Percentiles rank a stretch among this genome's conserved stretches.
Conservation (phyloP, 768 basidiomycete species). For the Pholiota microspora region DNA sequence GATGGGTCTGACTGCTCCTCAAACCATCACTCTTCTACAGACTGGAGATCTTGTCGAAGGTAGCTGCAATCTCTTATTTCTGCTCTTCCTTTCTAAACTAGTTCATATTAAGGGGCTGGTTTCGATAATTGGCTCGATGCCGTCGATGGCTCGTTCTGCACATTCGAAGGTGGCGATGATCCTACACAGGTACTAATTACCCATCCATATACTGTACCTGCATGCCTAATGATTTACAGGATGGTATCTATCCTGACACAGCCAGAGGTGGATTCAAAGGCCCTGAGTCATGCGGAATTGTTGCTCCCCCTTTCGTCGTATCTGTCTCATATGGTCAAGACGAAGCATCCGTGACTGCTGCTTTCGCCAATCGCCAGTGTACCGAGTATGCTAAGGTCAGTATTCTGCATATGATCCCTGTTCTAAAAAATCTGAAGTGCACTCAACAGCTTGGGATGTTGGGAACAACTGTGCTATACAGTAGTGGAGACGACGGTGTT, state of each 20-base stretch:
- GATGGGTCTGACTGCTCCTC: constrained; percentile 43
- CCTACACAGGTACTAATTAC: constrained; percentile 21
- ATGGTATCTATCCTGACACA: constrained; percentile 29
- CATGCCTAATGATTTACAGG: constrained; percentile 17
- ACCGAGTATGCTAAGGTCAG: constrained; percentile 41
- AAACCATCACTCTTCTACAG: constrained; percentile 41
- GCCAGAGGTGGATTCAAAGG: constrained; percentile 33
- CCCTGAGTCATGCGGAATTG: constrained; percentile 37
- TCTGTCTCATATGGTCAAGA: constrained; percentile 44
- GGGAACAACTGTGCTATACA: constrained; percentile 57
- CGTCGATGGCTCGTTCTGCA: constrained; percentile 43
- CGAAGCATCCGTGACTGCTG: constrained; percentile 36
- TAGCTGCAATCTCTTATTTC: constrained; percentile 9
- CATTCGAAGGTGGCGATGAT: constrained; percentile 45
- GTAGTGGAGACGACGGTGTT: constrained; percentile 61
- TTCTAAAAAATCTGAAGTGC: neutral
- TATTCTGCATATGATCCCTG: neutral
- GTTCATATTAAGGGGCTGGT: constrained; percentile 34
- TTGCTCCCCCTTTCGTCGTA: constrained; percentile 40
- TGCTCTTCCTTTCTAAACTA: neutral
- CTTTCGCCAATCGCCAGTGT: constrained; percentile 44
- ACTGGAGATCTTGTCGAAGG: constrained; percentile 42
- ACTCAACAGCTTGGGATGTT: constrained; percentile 49
- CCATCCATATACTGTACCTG: no score
- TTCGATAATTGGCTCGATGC: constrained; percentile 51